Evolutionary conservation across 352 stramenopile genomes (phyloP), one percentile per base, ranked within the genome.

Genomic region (Pythium guiyangense): DNA sequence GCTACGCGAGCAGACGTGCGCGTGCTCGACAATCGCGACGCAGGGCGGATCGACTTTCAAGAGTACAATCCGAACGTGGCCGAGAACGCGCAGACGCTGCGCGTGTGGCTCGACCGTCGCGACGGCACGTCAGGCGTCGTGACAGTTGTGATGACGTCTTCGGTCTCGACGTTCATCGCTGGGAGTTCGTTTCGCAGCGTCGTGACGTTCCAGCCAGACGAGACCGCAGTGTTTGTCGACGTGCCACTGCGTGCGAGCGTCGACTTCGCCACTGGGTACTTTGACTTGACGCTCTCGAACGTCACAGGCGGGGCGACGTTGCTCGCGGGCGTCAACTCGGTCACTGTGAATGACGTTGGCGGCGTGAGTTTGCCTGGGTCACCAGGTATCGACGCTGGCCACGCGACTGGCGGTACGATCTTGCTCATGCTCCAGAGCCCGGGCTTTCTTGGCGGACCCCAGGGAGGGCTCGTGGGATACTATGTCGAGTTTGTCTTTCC

Each of bases 351-450:
- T 4, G 74, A 84, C 45, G 63, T 70, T 57, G 72, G 74, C 4
- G 70, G 79, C 27, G 35, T 74, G n/a, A 77, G 77, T 53, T 34
- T 70, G 12, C 63, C 77, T 31, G 72, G 65, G n/a, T 56, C 35
- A 12, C 67, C 71, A 12, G 12, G 27, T 26, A 15, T 73, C 1
- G 17, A 10, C 1, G 22, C 46, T 29, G 37, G 43, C 17, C 43
- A 29, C 8, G 37, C 50, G 0, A 73, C 59, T 27, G 73, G 76
- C 17, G 73, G 73, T 20, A 70, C 57, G 5, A 66, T 84, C 10
- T 25, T 44, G 15, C 54, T 77, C 17, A 9, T 43, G 17, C 68
- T 74, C 47, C n/a, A 52, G 3, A 29, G 45, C 15, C 70, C 63
- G 11, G 11, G 4, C 0, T 86, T 73, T 27, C 3, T 64, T 4